These are phyloP conservation scores for Colletotrichum zoysiae DNA, from an alignment of 2,329 filamentous ascomycete species.

Conservation along the genomic window DNA sequence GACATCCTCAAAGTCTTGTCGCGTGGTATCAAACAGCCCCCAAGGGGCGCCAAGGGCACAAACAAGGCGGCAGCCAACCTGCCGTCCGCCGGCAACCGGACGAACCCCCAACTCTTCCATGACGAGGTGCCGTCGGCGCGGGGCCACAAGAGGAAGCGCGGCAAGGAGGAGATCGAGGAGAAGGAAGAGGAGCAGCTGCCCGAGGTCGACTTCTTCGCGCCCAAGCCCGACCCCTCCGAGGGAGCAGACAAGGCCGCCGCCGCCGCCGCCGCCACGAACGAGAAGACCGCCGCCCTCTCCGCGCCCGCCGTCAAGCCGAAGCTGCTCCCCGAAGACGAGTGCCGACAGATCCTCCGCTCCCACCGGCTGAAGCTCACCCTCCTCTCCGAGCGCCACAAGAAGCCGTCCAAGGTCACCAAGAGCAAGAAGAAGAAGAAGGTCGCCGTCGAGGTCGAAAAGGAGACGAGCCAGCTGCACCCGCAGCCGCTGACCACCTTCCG, in stretches of 20 bases:
- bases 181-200: conserved; percentile 53
- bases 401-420: conserved; percentile 62
- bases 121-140: conserved; percentile 60
- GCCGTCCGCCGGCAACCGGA: conserved; percentile 73
- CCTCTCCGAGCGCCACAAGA: conserved; percentile 66
- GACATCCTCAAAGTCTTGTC: conserved; percentile 81
- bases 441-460: conserved; percentile 61
- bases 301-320: conserved; percentile 49
- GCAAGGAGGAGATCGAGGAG: conserved; percentile 49
- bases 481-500: conserved; percentile 83
- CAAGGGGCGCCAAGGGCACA: conserved; percentile 52
- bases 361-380: conserved; percentile 89
- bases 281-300: conserved; percentile 45
- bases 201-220: conserved; percentile 71
- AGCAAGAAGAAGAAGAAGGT: conserved; percentile 65
- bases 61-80: conserved; percentile 57
- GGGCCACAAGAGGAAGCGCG: conserved; percentile 69
- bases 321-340: conserved; percentile 75
- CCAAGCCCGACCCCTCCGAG: conserved; percentile 52
- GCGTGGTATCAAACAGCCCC: conserved; percentile 72
- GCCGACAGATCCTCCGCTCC: conserved; percentile 78
- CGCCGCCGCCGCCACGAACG: conserved; percentile 39
- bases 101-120: conserved; percentile 79
- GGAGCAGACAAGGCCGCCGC: conserved; percentile 39
- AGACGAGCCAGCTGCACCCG: conserved; percentile 76